These are phyloP conservation scores for Trichophyton schoenleinii DNA, from an alignment of 2,329 filamentous ascomycete species.

Conservation along the genomic window DNA sequence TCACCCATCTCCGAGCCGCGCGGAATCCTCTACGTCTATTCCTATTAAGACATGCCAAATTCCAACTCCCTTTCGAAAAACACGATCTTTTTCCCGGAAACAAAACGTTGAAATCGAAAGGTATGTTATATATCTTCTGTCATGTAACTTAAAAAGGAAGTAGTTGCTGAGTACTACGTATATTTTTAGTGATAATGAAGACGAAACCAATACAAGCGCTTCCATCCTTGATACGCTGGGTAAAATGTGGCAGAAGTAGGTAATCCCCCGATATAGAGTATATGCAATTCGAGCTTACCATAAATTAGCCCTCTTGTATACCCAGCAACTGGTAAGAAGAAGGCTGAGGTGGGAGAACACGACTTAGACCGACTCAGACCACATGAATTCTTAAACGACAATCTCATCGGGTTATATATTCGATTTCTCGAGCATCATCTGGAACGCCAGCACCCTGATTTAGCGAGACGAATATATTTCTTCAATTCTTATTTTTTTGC, in stretches of 20 bases:
- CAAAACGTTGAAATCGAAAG: constrained; percentile 5
- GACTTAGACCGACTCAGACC: constrained; percentile 62
- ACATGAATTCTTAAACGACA: constrained; percentile 83
- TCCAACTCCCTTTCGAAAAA: constrained; percentile 14
- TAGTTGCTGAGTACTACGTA: constrained; percentile 1
- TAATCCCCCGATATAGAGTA: neutral
- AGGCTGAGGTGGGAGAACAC: constrained; percentile 32
- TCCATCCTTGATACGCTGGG: neutral
- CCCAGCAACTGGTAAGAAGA: constrained; percentile 35
- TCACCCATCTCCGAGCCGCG: constrained; percentile 8
- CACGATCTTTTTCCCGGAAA: constrained; percentile 21
- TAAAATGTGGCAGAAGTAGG: neutral
- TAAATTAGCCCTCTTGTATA: constrained; percentile 30
- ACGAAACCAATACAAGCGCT: neutral
- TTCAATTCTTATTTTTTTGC: constrained; percentile 91
- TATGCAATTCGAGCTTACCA: neutral
- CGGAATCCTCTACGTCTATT: constrained; percentile 16
- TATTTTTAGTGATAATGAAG: neutral
- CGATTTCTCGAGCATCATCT: constrained; percentile 55
- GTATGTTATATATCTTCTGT: constrained; percentile 6
- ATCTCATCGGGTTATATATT: constrained; percentile 77
- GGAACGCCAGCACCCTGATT: constrained; percentile 41
- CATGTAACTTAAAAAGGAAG: too few species aligned
- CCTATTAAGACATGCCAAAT: constrained; percentile 20
- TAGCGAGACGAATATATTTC: constrained; percentile 60